phyloP scores from a whole-genome alignment of 495 filamentous ascomycete genomes.

The Penicillium canariense region DNA sequence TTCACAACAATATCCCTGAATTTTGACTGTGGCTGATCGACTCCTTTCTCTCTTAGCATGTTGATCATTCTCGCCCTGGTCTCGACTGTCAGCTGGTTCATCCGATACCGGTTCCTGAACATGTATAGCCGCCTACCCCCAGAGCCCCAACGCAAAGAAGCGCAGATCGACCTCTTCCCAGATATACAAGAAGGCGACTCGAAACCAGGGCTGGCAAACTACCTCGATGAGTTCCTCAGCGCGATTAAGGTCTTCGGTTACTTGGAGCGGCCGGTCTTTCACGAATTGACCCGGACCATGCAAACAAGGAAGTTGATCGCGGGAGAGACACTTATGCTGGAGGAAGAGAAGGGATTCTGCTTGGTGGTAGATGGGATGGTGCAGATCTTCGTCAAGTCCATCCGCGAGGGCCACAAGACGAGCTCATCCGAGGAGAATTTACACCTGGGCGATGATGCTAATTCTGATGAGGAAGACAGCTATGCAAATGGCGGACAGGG shows the following conservation, averaged over 20 bases:
- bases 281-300: conserved; percentile 96
- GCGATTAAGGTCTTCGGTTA: conserved; percentile 99
- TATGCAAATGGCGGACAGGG: conserved; percentile 61
- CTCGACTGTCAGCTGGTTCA: conserved; percentile 85
- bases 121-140: conserved; percentile 92
- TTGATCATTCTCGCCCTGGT: conserved; percentile 73
- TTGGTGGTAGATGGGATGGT: conserved; percentile 95
- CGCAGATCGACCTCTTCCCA: conserved; percentile 90
- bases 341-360: conserved; percentile 98
- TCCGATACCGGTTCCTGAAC: conserved; percentile 90
- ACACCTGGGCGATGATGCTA: conserved; percentile 28
- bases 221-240: conserved; percentile 95
- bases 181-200: conserved; percentile 85
- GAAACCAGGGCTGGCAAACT: conserved; percentile 88
- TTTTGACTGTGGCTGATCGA: no score
- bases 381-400: conserved; percentile 96
- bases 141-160: conserved; percentile 93
- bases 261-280: conserved; percentile 92
- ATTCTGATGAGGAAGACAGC: conserved; percentile 66
- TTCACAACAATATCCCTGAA: no score
- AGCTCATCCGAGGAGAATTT: conserved; percentile 22
- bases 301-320: conserved; percentile 95
- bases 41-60: conserved; percentile 48
- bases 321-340: conserved; percentile 88
- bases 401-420: conserved; percentile 50